Percentiles rank a stretch among this genome's conserved stretches.
Evolutionary conservation across 108 stramenopile genomes (phyloP).

Genomic region (Skeletonema marinoi): DNA sequence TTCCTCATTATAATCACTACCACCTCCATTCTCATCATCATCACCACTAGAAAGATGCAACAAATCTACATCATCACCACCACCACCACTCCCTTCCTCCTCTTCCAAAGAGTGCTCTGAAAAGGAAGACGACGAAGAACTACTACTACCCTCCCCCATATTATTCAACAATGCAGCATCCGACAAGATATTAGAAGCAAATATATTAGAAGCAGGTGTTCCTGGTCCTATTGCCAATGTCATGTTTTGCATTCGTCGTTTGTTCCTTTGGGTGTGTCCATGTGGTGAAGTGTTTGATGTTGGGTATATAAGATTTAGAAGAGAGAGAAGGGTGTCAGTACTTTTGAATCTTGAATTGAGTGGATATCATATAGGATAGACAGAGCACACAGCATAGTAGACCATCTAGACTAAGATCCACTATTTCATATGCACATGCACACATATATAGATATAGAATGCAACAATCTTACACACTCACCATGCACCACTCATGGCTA

Average conservation of each 20-base stretch:
- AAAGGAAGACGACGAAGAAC: background rate
- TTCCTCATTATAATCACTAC: constrained; percentile 6
- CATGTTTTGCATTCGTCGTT: constrained; percentile 72
- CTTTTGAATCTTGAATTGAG: background rate
- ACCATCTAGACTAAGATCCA: too few species aligned
- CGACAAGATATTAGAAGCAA: constrained; percentile 46
- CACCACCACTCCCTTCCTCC: constrained; percentile 17
- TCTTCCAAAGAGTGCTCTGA: constrained; percentile 18
- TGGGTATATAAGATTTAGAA: too few species aligned
- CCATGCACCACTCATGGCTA: constrained; percentile 19
- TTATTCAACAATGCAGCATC: background rate
- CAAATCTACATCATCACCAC: constrained; percentile 45
- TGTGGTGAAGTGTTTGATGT: too few species aligned
- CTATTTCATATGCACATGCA: background rate
- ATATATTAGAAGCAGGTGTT: constrained; percentile 61
- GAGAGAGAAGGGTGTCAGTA: background rate
- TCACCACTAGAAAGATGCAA: constrained; percentile 16
- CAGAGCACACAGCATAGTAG: background rate
- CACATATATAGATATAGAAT: background rate
- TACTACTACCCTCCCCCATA: background rate
- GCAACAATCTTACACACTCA: background rate
- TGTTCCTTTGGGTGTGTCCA: constrained; percentile 52
- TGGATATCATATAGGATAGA: background rate
- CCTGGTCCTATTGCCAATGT: constrained; percentile 76
- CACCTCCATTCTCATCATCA: background rate